Evolutionary conservation across 345 rosid genomes (phyloP).

Genomic region (Noccaea bulbosa): DNA sequence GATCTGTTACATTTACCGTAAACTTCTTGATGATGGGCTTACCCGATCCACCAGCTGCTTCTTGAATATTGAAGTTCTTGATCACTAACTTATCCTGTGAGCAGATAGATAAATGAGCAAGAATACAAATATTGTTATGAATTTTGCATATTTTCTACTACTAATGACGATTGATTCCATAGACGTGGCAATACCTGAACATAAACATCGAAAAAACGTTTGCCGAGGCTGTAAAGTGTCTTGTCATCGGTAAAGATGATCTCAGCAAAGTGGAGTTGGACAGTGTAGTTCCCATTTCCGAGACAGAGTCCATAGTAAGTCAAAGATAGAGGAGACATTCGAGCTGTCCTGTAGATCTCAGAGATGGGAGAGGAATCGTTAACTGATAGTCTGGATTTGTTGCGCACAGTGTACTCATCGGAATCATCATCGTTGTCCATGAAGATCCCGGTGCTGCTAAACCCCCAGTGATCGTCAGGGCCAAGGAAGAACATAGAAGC

Average conservation of each 20-base stretch:
- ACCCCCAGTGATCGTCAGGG: conserved; percentile 62
- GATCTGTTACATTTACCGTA: conserved; percentile 38
- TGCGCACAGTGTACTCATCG: conserved; percentile 56
- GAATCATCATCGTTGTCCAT: conserved; percentile 70
- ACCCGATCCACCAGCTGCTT: conserved; percentile 63
- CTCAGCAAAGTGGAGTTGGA: conserved; percentile 88
- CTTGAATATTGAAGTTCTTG: conserved; percentile 63
- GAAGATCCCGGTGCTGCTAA: conserved; percentile 91
- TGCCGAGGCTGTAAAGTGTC: conserved; percentile 62
- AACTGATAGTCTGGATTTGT: conserved; percentile 56
- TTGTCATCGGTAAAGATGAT: conserved; percentile 61
- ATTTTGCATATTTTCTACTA: background rate
- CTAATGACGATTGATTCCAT: background rate
- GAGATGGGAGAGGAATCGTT: conserved; percentile 46
- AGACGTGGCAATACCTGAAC: conserved; percentile 58
- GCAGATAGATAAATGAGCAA: background rate
- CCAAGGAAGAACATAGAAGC: conserved; percentile 58
- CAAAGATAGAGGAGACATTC: conserved; percentile 74
- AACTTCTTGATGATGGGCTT: conserved; percentile 52
- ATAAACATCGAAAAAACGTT: conserved; percentile 76
- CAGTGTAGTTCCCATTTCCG: conserved; percentile 70
- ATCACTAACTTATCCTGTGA: conserved; percentile 58
- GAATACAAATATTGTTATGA: background rate
- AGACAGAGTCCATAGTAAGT: conserved; percentile 89
- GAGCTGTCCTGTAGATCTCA: conserved; percentile 64